Base-by-base conservation (phyloP, 2,329 filamentous ascomycete genomes). In the Ascochyta koolunga region DNA sequence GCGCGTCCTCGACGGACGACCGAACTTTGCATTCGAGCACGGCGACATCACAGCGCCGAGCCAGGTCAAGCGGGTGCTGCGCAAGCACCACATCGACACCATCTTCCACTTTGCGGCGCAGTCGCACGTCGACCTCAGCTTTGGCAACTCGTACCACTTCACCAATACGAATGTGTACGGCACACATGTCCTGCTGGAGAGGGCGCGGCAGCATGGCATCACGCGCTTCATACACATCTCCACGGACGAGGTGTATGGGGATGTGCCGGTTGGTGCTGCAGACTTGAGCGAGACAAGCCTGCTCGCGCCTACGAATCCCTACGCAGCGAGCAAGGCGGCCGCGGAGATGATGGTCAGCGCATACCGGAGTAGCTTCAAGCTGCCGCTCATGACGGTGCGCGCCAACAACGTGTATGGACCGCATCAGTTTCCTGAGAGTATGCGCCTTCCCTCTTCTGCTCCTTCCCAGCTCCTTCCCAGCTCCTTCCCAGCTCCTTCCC, bases 381-480 rank as follows among this genome's bases (percentile, higher is more conserved):
- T 95, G 11, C 90, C 90, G 1, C 85, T 86, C 45, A 90, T 93
- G 60, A 90, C 93, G 64, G 88, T 93, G 24, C 83, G 90, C 43
- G 89, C 89, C 71, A 93, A 93, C 78, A 93, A 95, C 66, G 89
- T 93, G 25, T 95, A 93, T 67, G 90, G 90, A 0, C 90, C 90
- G 19, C 89, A 93, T 69, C 90, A 93, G 71, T 92, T 88, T 71
- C 89, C 89, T 0, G 89, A 93, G 77, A 92, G 89, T 92, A 77
- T 75, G 88, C n/a, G 76, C 3, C 2, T 13, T 13, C 7, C n/a
- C n/a, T n/a, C n/a, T n/a, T n/a, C n/a, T n/a, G 21, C 0, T 15
- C 9, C 18, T 13, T n/a, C 29, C 18, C 22, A 21, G 25, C 60
- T 71, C n/a, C n/a, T n/a, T n/a, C n/a, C n/a, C n/a, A n/a, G 21